Conservation (phyloP, 1,284 basidiomycete genomes). For the Peniophora sp. region DNA sequence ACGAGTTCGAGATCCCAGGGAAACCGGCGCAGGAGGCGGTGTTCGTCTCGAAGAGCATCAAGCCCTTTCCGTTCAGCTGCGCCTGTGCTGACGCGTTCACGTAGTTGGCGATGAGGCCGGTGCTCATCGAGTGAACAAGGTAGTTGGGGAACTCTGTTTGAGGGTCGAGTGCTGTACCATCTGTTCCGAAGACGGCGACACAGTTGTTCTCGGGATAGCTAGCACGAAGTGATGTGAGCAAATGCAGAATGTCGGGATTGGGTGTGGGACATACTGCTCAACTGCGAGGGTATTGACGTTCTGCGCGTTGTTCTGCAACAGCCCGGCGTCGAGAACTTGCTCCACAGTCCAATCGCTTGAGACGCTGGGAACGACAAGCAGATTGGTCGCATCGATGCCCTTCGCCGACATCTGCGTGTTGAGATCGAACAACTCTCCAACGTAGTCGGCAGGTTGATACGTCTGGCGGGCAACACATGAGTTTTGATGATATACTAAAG, state of each 20-base stretch:
- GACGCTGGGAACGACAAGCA: conserved; percentile 54
- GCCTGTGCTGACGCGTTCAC: conserved; percentile 39
- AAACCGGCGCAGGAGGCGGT: conserved; percentile 54
- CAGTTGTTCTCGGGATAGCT: conserved; percentile 44
- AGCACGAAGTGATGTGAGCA: not conserved
- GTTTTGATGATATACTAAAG: not conserved
- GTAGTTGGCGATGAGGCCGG: conserved; percentile 40
- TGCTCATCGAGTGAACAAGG: conserved; percentile 47
- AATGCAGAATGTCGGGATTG: not conserved
- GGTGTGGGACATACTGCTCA: conserved; percentile 37
- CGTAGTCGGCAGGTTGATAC: conserved; percentile 32
- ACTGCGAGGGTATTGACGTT: conserved; percentile 43
- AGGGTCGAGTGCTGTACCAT: conserved; percentile 32
- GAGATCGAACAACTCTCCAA: conserved; percentile 34
- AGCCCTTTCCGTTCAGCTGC: conserved; percentile 36
- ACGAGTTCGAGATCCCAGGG: conserved; percentile 42
- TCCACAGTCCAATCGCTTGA: conserved; percentile 45
- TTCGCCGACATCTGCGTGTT: conserved; percentile 30
- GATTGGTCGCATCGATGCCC: conserved; percentile 36
- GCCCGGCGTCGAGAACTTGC: conserved; percentile 51
- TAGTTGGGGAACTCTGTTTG: conserved; percentile 49
- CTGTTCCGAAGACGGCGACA: conserved; percentile 34
- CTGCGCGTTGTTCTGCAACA: conserved; percentile 38
- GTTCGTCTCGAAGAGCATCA: conserved; percentile 51
- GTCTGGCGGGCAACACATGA: no score